A percentile compares a stretch with the other conserved stretches of the same genome.
These are phyloP conservation scores for Fraxinus velutina DNA, from an alignment of 305 asterid species.

Conservation along the genomic window DNA sequence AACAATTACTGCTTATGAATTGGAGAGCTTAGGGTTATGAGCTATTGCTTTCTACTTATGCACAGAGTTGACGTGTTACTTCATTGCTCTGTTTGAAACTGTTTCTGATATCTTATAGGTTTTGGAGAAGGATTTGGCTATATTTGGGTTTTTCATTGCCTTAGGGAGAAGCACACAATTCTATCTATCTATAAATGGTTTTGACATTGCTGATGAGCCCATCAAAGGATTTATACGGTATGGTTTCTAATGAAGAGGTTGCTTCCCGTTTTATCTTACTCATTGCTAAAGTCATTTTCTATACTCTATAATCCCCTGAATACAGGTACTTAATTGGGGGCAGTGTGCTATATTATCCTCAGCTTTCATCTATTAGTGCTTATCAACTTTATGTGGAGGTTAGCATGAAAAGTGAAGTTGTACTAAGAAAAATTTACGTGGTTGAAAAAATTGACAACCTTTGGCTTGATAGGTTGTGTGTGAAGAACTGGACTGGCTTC, in stretches of 20 bases:
- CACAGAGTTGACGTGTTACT: conserved; percentile 5
- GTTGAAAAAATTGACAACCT: conserved; percentile 28
- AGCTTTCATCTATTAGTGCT: conserved; percentile 91
- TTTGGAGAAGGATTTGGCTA: conserved; percentile 86
- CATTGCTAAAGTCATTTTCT: not conserved
- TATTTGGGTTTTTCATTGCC: conserved; percentile 96
- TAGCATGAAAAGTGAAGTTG: conserved; percentile 42
- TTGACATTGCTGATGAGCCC: conserved; percentile 54
- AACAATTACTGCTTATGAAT: not conserved
- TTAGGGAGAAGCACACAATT: conserved; percentile 88
- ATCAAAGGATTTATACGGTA: conserved; percentile 84
- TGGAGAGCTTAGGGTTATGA: not conserved
- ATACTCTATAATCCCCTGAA: conserved; percentile 19
- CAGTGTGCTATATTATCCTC: conserved; percentile 90
- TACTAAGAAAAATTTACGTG: conserved; percentile 23
- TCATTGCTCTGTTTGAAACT: conserved; percentile 10
- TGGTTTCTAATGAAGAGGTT: conserved; percentile 24
- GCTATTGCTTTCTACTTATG: not conserved
- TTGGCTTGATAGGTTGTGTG: conserved; percentile 73
- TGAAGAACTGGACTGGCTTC: conserved; percentile 99
- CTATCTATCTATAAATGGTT: conserved; percentile 71
- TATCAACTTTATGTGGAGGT: conserved; percentile 99
- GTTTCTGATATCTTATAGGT: conserved; percentile 48
- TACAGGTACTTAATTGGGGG: conserved; percentile 94
- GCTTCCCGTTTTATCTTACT: conserved; percentile 21